These are phyloP conservation scores for Nannizziopsis barbatae DNA, from an alignment of 2,329 filamentous ascomycete species.

Conservation along the genomic window DNA sequence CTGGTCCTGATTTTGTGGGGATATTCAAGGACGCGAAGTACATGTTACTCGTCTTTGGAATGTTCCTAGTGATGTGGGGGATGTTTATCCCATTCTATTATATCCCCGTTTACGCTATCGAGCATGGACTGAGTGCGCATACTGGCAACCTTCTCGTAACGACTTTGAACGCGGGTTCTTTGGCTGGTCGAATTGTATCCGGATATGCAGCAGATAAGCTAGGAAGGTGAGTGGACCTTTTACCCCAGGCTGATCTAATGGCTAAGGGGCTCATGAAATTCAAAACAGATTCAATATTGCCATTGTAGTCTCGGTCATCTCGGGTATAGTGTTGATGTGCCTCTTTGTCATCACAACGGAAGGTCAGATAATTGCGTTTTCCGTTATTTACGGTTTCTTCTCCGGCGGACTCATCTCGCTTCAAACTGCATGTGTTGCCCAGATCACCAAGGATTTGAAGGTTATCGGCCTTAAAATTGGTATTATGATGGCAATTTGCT, in stretches of 20 bases:
- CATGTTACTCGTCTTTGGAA: background rate
- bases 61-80: slow-evolving; percentile 26
- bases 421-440: background rate
- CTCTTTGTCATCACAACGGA: background rate
- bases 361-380: background rate
- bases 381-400: background rate
- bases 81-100: slow-evolving; percentile 43
- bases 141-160: slow-evolving; percentile 55
- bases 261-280: too few relatives aligned
- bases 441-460: background rate
- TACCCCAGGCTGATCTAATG: too few relatives aligned
- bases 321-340: background rate
- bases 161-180: slow-evolving; percentile 54
- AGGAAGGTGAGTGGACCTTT: slow-evolving; percentile 21
- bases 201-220: slow-evolving; percentile 44
- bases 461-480: background rate
- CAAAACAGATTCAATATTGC: background rate
- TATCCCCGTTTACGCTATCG: slow-evolving; percentile 46
- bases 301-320: background rate
- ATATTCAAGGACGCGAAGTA: slow-evolving; percentile 3
- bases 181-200: slow-evolving; percentile 47
- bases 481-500: background rate
- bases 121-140: slow-evolving; percentile 45
- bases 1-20: too few relatives aligned
- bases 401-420: background rate